Evolutionary conservation across 2,329 filamentous ascomycete genomes (phyloP), one percentile per base, ranked within the genome.

Genomic region (Hypoxylon sp.): DNA sequence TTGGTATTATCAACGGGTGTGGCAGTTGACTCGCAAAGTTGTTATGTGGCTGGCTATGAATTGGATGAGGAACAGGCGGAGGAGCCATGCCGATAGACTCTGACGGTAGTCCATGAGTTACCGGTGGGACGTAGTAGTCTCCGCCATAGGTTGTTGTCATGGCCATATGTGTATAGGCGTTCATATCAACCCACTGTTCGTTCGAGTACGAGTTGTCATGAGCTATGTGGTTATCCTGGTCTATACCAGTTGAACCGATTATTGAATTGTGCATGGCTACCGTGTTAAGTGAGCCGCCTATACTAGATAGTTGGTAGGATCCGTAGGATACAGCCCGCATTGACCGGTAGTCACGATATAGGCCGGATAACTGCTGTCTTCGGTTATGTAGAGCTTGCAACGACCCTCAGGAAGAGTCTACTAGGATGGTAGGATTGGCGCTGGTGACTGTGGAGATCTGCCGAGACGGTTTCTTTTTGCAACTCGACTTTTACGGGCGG

Each of bases 91-190:
- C 76, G 62, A 88, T 73, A 1, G 84, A 80, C 64, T 87, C 86
- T 23, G 85, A 82, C 2, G 85, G 81, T 58, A 88, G 69, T 9
- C 82, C 79, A 68, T 83, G 81, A 60, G 75, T 72, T 51, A 85
- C 84, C 50, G 86, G 82, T 60, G 83, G 81, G 70, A 86, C 82
- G 79, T 91, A 94, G 63, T 84, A 89, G 72, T 88, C 88, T 13
- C 83, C 85, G 65, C 85, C 82, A 76, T 92, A 93, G 72, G 92
- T 91, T 43, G 92, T 91, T 43, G 89, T 84, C 80, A 93, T 88
- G 23, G 90, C 88, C 63, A 90, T 91, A 68, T 90, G 88, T 72
- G 89, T 89, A 74, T 93, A 92, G 13, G 89, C 79, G 69, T 81
- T 84, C 74, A 89, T 85, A 74, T 85, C 84, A 51, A 82, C 82